Base-by-base conservation (phyloP, 2,329 filamentous ascomycete genomes). In the Aspergillus sp. region DNA sequence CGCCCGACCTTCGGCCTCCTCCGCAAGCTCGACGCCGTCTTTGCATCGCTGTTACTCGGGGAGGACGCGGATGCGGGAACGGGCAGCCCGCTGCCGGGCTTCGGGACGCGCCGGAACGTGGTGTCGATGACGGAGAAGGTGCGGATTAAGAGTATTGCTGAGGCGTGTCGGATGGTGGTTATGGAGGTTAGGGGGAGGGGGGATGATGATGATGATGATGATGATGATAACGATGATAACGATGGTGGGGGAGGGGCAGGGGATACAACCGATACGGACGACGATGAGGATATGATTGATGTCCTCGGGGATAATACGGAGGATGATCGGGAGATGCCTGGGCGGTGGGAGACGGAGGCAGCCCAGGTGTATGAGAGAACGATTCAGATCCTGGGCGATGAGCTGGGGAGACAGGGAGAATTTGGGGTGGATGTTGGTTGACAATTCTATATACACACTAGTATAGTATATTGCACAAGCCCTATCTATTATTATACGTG, bases 51-150 rank as follows among this genome's bases (percentile, higher is more conserved):
- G 7, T 62, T 95, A 1, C 70, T 74, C 27, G 85, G 86, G 3
- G 69, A 77, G 48, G 82, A 94, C 58, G 68, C 82, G 3, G 82
- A 94, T 58, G 68, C 82, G 3, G 78, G 82, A 9, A 83, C 83
- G 0, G 77, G 78, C 0, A 79, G 83, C 35, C 58, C 72, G 0
- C 71, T 95, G 1, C 82, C 87, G 0, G 88, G 88, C 0, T 88
- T 90, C 52, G 79, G 81, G 52, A 74, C 71, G 5, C 78, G 78
- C 1, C 70, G 75, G 4, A 67, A 73, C 49, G 54, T 64, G 1
- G 69, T 69, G 6, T 84, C 87, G 1, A 83, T 87, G 73, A 88
- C 82, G 12, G 88, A 96, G 64, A 94, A 93, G 75, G 88, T 97
- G 5, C 79, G 91, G 36, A 85, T 90, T 53, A 85, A 86, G 60